Base-by-base conservation (phyloP, 1,139 yeast species). In the Starmera stellimalicola region DNA sequence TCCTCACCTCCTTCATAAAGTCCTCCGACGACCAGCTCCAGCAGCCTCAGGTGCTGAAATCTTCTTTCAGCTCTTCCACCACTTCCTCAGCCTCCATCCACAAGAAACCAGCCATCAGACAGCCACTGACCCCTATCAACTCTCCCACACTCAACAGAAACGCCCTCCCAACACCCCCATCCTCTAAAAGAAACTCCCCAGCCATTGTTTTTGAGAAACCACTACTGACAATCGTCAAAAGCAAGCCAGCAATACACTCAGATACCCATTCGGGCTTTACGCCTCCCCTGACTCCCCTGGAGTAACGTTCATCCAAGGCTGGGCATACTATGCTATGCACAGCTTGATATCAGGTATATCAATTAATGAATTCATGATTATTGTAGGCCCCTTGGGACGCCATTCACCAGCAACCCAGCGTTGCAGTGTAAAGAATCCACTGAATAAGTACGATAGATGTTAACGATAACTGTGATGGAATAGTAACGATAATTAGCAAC, bases 161-260 rank as follows among this genome's bases (percentile, higher is more conserved):
- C 15, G 12, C 14, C 7, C 19, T 35, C 10, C 46, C 46, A 26
- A 47, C 53, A 2, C 53, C 53, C 4, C 49, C 50, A 20, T 27
- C 34, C 26, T 48, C 53, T 15, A 46, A 51, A 44, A 37, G 49
- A 28, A 50, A 50, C 7, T 45, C 50, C 5, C 51, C 51, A 14
- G 45, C 42, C 8, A 49, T 49, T 2, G 29, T 37, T 10, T 23
- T 29, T 16, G 24, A 20, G 16, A 34, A 16, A 17, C 27, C 17
- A 11, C 19, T 24, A 14, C 18, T 28, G 6, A 10, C 11, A n/a
- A 9, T 12, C 5, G 17, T 14, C 2, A 19, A 19, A 6, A 23
- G 19, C 9, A 20, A 29, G 10, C 19, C 27, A 16, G 31, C 5
- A 17, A 12, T 17, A 3, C 10, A 22, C 17, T 28, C 18, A 29